Evolutionary conservation across 1,284 basidiomycete species (phyloP), one percentile per base, ranked within the genome.

Genomic region (Spongispora temasekensis): DNA sequence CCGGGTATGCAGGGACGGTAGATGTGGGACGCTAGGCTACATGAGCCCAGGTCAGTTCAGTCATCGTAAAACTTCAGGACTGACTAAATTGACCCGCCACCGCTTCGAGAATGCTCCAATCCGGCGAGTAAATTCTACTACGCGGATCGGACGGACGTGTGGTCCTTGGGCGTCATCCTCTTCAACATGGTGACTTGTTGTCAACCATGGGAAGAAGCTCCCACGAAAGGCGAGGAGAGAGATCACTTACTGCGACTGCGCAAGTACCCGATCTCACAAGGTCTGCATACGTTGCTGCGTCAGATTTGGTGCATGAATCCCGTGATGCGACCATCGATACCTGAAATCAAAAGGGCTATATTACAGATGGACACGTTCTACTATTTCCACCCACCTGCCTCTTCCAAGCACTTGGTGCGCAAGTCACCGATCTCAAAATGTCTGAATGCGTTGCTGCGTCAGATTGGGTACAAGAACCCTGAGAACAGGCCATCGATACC

Each of bases 161-260:
- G 96, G 96, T 88, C 95, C 5, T 81, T 65, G 40, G 64, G 64
- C 2, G 50, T 66, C 1, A 61, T 66, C 31, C 61, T 66, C 55
- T 87, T 91, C 71, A 97, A 96, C 77, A 85, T 98, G 76, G 87
- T 94, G 53, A 91, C 90, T 61, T 89, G 90, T n/a, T 84, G 90
- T 32, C 93, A 91, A 72, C 95, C 94, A 9, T 98, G 95, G 95
- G 84, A 87, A 64, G 83, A 85, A 68, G 94, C 95, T 2, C 85
- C 81, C 35, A 76, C 81, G 10, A 77, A 79, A 53, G 94, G 97
- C 77, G 84, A 87, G 59, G 88, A 86, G 72, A 79, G 21, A 83
- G 85, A 0, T 95, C 82, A 75, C 73, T 91, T 59, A 74, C 80
- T 57, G 81, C 92, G 69, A 82, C 79, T 82, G 34, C 76, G 82